Conservation (phyloP, 768 basidiomycete species). For the Hypholoma fasciculare region DNA sequence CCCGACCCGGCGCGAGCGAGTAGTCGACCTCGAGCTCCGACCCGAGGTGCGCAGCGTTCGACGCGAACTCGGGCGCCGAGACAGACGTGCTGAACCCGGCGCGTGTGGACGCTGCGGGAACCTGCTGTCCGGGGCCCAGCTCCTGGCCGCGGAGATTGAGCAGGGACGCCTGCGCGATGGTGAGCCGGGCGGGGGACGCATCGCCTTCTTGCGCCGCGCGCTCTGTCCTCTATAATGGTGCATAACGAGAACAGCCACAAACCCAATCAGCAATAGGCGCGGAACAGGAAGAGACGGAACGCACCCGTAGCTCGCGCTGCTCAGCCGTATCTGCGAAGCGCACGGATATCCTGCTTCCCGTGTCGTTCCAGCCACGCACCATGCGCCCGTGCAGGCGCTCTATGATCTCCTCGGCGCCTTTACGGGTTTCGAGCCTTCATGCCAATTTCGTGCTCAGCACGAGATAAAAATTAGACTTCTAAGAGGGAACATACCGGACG, state of each 20-base stretch:
- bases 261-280: not conserved
- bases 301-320: constrained; percentile 72
- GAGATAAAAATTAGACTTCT: not conserved
- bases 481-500: constrained; percentile 53
- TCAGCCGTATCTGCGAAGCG: constrained; percentile 79
- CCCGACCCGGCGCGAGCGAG: constrained; percentile 30
- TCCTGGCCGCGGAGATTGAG: constrained; percentile 76
- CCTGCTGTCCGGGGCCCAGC: constrained; percentile 25
- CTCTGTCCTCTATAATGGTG: constrained; percentile 53
- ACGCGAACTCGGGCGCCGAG: constrained; percentile 24
- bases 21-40: constrained; percentile 39
- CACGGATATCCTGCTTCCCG: constrained; percentile 76
- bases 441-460: not conserved
- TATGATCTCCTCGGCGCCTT: constrained; percentile 74
- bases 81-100: constrained; percentile 16
- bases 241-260: not conserved
- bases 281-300: constrained; percentile 24
- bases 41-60: constrained; percentile 19
- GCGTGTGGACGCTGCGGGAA: constrained; percentile 13
- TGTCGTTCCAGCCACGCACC: constrained; percentile 78
- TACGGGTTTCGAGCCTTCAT: constrained; percentile 65
- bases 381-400: constrained; percentile 78
- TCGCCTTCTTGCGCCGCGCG: constrained; percentile 62
- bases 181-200: constrained; percentile 60
- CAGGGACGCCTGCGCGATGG: constrained; percentile 77